These are phyloP conservation scores for Rubroboletus pulcherrimus DNA, from an alignment of 768 basidiomycete species.

Conservation along the genomic window DNA sequence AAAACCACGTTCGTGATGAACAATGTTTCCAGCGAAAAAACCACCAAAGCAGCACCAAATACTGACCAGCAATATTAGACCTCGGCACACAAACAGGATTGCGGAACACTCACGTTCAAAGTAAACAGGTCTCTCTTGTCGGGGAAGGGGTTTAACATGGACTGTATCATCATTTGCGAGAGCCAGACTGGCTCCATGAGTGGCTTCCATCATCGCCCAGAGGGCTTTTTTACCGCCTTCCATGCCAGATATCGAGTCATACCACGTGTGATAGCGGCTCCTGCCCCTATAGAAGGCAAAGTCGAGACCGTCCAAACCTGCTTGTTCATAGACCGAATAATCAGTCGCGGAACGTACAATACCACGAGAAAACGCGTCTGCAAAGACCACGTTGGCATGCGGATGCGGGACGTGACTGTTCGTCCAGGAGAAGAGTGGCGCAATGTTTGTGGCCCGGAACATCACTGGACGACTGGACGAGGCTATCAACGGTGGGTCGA, in stretches of 20 bases:
- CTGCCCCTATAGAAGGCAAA: slow-evolving; percentile 75
- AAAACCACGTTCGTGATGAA: slow-evolving; percentile 56
- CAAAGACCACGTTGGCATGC: slow-evolving; percentile 65
- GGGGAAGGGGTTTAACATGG: slow-evolving; percentile 23
- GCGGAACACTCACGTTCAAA: slow-evolving; percentile 59
- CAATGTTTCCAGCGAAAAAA: slow-evolving; percentile 51
- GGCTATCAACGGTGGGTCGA: not conserved
- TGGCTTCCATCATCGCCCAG: slow-evolving; percentile 78
- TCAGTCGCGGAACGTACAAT: slow-evolving; percentile 70
- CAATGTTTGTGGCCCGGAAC: slow-evolving; percentile 66
- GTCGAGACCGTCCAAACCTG: slow-evolving; percentile 67
- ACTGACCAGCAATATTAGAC: slow-evolving; percentile 38
- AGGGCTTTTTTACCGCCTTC: slow-evolving; percentile 52
- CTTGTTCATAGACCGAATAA: slow-evolving; percentile 59
- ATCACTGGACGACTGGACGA: slow-evolving; percentile 62
- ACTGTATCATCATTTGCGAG: slow-evolving; percentile 46
- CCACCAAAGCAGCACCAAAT: slow-evolving; percentile 50
- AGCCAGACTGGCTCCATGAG: slow-evolving; percentile 49
- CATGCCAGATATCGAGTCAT: slow-evolving; percentile 61
- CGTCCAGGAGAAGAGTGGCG: slow-evolving; percentile 52
- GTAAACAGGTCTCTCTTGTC: slow-evolving; percentile 46
- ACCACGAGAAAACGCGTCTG: slow-evolving; percentile 66
- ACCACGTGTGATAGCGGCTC: slow-evolving; percentile 73
- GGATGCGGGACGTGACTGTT: slow-evolving; percentile 52
- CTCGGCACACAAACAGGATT: not conserved